These are phyloP conservation scores for Amniculicola lignicola DNA, from an alignment of 495 filamentous ascomycete species.

Conservation along the genomic window DNA sequence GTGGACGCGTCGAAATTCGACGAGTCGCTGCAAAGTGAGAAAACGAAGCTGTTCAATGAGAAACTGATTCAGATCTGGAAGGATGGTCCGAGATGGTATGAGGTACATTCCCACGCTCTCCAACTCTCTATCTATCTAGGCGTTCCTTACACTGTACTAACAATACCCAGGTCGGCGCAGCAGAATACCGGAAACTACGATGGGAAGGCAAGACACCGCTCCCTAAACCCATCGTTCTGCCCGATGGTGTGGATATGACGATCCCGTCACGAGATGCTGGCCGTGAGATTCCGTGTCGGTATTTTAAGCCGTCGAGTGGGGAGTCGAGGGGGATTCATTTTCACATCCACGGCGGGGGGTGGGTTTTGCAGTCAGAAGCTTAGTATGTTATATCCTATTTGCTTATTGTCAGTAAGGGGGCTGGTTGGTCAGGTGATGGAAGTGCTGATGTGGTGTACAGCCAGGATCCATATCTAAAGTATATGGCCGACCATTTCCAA, in stretches of 20 bases:
- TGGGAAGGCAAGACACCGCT: constrained; percentile 46
- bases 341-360: constrained; percentile 58
- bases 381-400: too few species aligned
- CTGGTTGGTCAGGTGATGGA: too few species aligned
- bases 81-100: constrained; percentile 39
- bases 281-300: constrained; percentile 49
- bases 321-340: constrained; percentile 48
- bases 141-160: neutral
- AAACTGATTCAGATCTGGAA: constrained; percentile 40
- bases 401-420: too few species aligned
- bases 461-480: constrained; percentile 43
- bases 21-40: constrained; percentile 21
- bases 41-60: constrained; percentile 39
- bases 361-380: constrained; percentile 41
- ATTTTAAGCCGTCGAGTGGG: constrained; percentile 48
- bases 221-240: constrained; percentile 43
- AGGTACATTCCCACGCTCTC: constrained; percentile 35
- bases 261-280: constrained; percentile 52
- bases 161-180: constrained; percentile 41
- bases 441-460: constrained; percentile 12
- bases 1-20: constrained; percentile 37
- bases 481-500: constrained; percentile 45
- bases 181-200: constrained; percentile 49
- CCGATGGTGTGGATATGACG: constrained; percentile 41
- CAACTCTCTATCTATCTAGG: neutral